Base-by-base conservation (phyloP, 495 filamentous ascomycete species). In the Xylaria sp. region DNA sequence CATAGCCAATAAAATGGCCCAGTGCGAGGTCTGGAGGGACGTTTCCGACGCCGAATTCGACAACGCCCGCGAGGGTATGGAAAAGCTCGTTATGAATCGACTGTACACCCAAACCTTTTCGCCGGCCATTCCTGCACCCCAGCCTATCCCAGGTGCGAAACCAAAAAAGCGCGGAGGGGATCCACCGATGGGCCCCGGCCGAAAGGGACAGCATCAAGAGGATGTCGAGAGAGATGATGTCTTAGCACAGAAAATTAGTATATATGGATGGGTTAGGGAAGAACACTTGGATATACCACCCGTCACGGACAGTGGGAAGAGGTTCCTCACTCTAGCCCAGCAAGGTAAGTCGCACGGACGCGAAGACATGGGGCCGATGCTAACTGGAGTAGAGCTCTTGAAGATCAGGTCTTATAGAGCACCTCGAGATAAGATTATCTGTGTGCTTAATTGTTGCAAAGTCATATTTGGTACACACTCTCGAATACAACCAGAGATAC, bases 21-120 rank as follows among this genome's bases (percentile, higher is more conserved):
- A 93, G 73, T 99, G 96, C 76, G 96, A 99, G 69, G 93, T 99
- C 8, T 99, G 96, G 96, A 90, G 93, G 59, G 92, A 94, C 50
- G 94, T 98, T 0, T 97, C 95, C 0, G 97, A 98, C 78, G 93
- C 92, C 9, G 96, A 99, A 77, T 98, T 99, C 79, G 96, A 98
- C 80, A 98, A 99, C 83, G 97, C 97, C 17, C 88, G 93, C 73
- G 96, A 99, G 83, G 96, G 96, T 37, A 99, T 99, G 97, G 96
- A 99, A 86, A 99, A 99, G 78, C 89, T 99, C 31, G 96, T 99
- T 21, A 99, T 99, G 96, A 99, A 99, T 79, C 88, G 97, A 66
- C 84, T 99, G 6, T 98, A 99, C 78, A 90, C 91, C 1, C 97
- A 99, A 80, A 97, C 97, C 0, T 99, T 99, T 79, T 97, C 96